phyloP scores from a whole-genome alignment of 116 monocot genomes.

The Papilionanthe hybrid region DNA sequence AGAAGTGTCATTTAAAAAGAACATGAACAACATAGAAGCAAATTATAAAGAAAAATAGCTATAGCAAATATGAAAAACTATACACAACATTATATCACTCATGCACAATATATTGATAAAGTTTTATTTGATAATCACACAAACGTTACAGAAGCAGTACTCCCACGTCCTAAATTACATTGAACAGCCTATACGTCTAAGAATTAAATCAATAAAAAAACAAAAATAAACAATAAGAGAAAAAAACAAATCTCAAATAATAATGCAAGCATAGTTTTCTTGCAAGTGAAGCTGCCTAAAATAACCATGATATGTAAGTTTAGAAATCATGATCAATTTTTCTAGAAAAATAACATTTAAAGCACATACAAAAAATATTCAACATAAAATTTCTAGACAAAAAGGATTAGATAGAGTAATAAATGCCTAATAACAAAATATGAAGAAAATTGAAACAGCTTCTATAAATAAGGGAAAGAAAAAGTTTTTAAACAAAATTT shows the following conservation, averaged over 20 bases:
- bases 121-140: neutral
- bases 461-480: neutral
- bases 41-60: neutral
- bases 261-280: neutral
- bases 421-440: neutral
- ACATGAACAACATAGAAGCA: neutral
- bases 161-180: neutral
- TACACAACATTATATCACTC: neutral
- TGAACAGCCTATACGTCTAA: neutral
- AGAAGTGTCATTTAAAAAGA: slow-evolving; percentile 13
- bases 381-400: neutral
- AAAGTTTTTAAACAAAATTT: neutral
- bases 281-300: neutral
- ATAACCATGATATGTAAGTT: neutral
- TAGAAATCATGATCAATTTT: neutral
- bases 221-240: neutral
- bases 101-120: neutral
- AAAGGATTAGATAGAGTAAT: neutral
- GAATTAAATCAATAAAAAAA: neutral
- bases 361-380: neutral
- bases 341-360: neutral
- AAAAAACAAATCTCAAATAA: neutral
- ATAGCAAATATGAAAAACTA: neutral
- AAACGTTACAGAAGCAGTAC: neutral
- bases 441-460: neutral